phyloP scores from a whole-genome alignment of 257 asterid genomes.

The Rhazya stricta region DNA sequence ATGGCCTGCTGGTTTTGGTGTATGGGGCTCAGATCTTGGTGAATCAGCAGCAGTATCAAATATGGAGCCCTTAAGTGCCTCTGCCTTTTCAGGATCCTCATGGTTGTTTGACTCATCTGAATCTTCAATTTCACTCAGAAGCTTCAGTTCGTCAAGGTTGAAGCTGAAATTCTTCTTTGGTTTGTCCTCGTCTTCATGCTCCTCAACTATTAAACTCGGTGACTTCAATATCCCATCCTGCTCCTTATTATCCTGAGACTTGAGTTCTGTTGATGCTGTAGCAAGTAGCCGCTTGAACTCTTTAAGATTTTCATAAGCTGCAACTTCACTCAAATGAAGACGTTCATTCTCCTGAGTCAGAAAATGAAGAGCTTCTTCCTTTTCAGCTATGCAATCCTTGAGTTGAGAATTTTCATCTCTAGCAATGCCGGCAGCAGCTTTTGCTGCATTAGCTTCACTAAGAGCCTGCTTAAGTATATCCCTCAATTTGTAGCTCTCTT shows the following conservation, averaged over 20 bases:
- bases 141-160: conserved; percentile 44
- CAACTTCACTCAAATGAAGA: conserved; percentile 52
- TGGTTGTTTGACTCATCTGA: conserved; percentile 18
- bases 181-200: conserved; percentile 9
- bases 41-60: conserved; percentile 50
- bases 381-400: conserved; percentile 54
- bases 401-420: conserved; percentile 61
- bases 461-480: conserved; percentile 76
- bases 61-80: conserved; percentile 61
- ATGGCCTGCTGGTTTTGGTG: conserved; percentile 35
- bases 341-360: conserved; percentile 60
- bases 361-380: conserved; percentile 60
- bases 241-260: conserved; percentile 31
- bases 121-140: conserved; percentile 34
- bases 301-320: conserved; percentile 53
- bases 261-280: conserved; percentile 34
- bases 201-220: conserved; percentile 19
- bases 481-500: conserved; percentile 53
- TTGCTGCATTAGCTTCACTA: conserved; percentile 72
- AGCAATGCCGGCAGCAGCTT: conserved; percentile 70
- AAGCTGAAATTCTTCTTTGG: conserved; percentile 38
- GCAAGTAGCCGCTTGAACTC: conserved; percentile 61
- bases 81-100: conserved; percentile 59
- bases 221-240: conserved; percentile 27
- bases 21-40: conserved; percentile 53